Conservation (phyloP, 2,329 filamentous ascomycete genomes). For the Diaporthe aspalathi region DNA sequence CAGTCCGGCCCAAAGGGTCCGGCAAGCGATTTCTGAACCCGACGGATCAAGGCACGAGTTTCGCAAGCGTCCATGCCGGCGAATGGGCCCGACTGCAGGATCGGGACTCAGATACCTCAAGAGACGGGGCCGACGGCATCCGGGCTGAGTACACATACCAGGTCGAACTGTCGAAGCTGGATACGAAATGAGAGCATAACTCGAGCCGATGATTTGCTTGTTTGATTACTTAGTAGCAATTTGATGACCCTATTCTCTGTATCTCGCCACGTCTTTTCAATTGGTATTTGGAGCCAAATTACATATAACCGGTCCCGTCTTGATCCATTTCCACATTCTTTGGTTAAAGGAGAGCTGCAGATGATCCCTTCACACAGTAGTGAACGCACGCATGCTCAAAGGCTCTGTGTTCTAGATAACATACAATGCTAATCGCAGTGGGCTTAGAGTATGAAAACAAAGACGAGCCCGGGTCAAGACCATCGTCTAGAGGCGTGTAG, state of each 20-base stretch:
- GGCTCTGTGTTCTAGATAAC: no score
- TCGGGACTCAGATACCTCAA: slow-evolving; percentile 24
- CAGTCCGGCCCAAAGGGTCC: slow-evolving; percentile 19
- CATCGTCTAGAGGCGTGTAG: no score
- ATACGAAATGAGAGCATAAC: slow-evolving; percentile 5
- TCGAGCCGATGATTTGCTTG: background rate
- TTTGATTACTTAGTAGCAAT: background rate
- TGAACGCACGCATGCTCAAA: no score
- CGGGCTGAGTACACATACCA: slow-evolving; percentile 29
- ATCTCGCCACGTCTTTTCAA: background rate
- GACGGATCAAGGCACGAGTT: slow-evolving; percentile 32
- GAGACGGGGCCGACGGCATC: slow-evolving; percentile 11
- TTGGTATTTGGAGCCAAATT: no score
- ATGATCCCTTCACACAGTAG: no score
- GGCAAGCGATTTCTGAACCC: slow-evolving; percentile 24
- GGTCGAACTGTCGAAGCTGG: slow-evolving; percentile 20
- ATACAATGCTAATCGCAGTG: no score
- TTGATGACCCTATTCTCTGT: no score
- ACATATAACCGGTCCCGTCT: no score
- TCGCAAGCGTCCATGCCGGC: slow-evolving; percentile 20
- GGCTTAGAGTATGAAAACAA: no score
- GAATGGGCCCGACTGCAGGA: slow-evolving; percentile 30
- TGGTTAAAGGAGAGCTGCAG: no score
- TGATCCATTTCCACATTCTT: no score
- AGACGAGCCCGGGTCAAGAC: no score